phyloP scores from a whole-genome alignment of 1,284 basidiomycete genomes.

The Irpex rosettiformis region DNA sequence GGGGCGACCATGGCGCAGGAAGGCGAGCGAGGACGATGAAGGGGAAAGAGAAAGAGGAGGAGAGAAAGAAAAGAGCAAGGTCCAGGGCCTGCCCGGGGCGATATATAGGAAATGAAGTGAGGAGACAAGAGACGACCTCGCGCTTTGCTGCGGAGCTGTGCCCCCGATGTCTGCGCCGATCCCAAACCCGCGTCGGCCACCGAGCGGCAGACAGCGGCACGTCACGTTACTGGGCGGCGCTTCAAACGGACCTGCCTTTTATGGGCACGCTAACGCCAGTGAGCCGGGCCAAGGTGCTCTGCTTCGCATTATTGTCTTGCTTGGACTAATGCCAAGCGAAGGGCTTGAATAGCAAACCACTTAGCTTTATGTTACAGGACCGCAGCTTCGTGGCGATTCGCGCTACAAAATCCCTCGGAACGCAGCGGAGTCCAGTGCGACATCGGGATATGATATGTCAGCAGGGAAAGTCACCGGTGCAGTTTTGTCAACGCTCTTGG shows the following conservation, averaged over 20 bases:
- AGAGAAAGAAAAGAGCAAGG: background rate
- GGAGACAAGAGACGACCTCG: conserved; percentile 54
- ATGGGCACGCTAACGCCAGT: background rate
- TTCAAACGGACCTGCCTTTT: background rate
- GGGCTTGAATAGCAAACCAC: background rate
- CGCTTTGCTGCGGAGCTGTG: conserved; percentile 56
- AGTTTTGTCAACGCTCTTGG: background rate
- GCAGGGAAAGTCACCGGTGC: background rate
- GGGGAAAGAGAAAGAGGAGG: background rate
- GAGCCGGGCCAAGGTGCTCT: background rate
- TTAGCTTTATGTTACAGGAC: background rate
- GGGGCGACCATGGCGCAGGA: background rate
- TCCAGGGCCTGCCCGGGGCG: conserved; percentile 10
- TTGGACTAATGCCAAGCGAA: background rate
- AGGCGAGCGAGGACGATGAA: conserved; percentile 7
- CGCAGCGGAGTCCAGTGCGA: background rate
- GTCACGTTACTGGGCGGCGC: background rate
- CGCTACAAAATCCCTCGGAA: background rate
- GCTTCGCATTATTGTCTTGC: background rate
- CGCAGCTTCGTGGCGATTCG: background rate
- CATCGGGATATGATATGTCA: background rate
- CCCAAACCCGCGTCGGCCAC: background rate
- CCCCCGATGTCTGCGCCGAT: conserved; percentile 31
- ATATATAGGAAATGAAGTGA: conserved; percentile 9
- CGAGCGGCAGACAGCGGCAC: background rate